Evolutionary conservation across 2,329 filamentous ascomycete species (phyloP).

Genomic region (Aspergillus ochraceus): DNA sequence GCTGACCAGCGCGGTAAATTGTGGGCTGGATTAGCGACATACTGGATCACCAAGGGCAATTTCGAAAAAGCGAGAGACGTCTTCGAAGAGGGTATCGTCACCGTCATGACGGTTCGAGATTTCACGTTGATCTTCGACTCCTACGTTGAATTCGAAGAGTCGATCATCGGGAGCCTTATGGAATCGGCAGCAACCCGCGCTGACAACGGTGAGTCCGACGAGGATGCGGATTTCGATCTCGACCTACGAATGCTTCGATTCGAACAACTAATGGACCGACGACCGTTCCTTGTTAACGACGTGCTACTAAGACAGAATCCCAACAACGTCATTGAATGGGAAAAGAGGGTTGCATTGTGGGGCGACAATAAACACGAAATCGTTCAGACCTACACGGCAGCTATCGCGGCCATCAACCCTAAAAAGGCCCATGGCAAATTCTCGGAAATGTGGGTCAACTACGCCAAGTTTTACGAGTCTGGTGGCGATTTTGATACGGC

Average conservation of each 20-base stretch:
- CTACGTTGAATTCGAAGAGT: constrained; percentile 96
- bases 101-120: constrained; percentile 97
- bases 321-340: constrained; percentile 94
- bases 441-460: constrained; percentile 93
- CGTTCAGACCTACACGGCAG: constrained; percentile 90
- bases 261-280: constrained; percentile 94
- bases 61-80: constrained; percentile 91
- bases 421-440: constrained; percentile 94
- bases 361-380: constrained; percentile 88
- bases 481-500: constrained; percentile 82
- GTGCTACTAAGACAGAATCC: constrained; percentile 93
- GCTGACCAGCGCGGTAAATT: constrained; percentile 91
- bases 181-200: constrained; percentile 78
- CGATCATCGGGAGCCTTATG: constrained; percentile 87
- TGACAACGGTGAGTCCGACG: constrained; percentile 74
- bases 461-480: constrained; percentile 94
- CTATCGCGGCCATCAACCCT: constrained; percentile 87
- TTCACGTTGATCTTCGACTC: constrained; percentile 96
- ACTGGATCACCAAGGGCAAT: constrained; percentile 90
- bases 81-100: constrained; percentile 94
- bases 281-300: constrained; percentile 94
- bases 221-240: constrained; percentile 87
- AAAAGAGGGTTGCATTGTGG: constrained; percentile 94
- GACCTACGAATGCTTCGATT: constrained; percentile 98
- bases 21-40: constrained; percentile 92